A percentile compares a stretch with the other conserved stretches of the same genome.
phyloP scores from a whole-genome alignment of 306 rosid species.

The Citrullus mucosospermus region DNA sequence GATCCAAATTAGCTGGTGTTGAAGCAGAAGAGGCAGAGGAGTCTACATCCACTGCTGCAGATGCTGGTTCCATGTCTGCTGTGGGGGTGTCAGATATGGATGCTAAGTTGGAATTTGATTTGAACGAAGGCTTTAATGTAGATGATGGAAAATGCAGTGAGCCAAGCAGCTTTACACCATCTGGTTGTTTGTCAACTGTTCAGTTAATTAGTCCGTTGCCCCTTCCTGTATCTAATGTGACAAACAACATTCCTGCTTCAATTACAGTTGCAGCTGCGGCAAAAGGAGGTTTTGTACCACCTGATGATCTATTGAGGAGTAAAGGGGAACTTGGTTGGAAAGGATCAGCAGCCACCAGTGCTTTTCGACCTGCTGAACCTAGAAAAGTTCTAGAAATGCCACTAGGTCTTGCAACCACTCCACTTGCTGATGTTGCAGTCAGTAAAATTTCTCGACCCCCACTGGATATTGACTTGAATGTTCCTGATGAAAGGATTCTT shows the following conservation, averaged over 20 bases:
- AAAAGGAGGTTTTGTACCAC: constrained; percentile 48
- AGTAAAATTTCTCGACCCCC: constrained; percentile 30
- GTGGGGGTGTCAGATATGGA: constrained; percentile 25
- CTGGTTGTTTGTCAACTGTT: constrained; percentile 29
- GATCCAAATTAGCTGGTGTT: constrained; percentile 19
- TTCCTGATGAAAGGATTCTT: constrained; percentile 47
- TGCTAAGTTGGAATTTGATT: constrained; percentile 53
- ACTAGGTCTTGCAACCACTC: constrained; percentile 9
- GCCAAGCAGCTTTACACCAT: constrained; percentile 11
- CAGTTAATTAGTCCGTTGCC: constrained; percentile 38
- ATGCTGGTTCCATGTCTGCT: constrained; percentile 36
- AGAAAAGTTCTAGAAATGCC: constrained; percentile 39
- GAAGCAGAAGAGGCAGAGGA: constrained; percentile 54
- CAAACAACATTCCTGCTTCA: constrained; percentile 32
- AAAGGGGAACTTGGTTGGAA: constrained; percentile 70
- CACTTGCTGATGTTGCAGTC: constrained; percentile 13
- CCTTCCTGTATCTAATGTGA: constrained; percentile 30
- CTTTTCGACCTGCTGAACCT: constrained; percentile 80
- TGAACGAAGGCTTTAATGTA: constrained; percentile 54
- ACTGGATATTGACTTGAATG: constrained; percentile 56
- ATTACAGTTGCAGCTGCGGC: constrained; percentile 67
- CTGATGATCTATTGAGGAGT: constrained; percentile 49
- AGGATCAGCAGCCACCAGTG: constrained; percentile 81
- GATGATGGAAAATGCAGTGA: constrained; percentile 50
- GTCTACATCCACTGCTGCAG: constrained; percentile 52